Conservation (phyloP, 352 stramenopile genomes). For the Phytopythium sindhum region DNA sequence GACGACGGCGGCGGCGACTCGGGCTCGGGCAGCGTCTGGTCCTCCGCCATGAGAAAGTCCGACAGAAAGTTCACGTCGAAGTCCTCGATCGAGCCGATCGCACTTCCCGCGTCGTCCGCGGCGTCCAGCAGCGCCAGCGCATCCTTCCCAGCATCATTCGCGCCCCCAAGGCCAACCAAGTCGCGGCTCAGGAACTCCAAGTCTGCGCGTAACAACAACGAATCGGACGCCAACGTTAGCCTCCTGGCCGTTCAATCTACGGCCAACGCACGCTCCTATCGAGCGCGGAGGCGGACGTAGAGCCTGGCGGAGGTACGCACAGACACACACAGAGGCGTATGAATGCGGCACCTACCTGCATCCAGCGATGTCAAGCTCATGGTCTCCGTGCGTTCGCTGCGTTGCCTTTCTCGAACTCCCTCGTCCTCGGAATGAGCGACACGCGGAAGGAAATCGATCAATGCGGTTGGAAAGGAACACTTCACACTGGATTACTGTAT, state of each 20-base stretch:
- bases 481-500: background rate
- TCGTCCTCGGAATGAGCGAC: background rate
- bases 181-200: slow-evolving; percentile 4
- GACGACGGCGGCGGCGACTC: background rate
- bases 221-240: background rate
- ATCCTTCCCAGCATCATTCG: background rate
- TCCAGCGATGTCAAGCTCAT: slow-evolving; percentile 4
- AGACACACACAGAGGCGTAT: too few relatives aligned
- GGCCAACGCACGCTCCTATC: background rate
- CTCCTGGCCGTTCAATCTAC: too few relatives aligned
- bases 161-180: background rate
- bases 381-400: background rate
- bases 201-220: background rate
- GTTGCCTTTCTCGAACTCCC: background rate
- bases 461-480: too few relatives aligned
- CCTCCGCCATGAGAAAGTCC: slow-evolving; percentile 13
- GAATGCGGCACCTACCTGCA: background rate
- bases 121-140: background rate
- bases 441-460: too few relatives aligned
- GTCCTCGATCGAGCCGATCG: background rate
- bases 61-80: background rate
- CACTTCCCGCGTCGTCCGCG: background rate
- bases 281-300: background rate
- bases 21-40: slow-evolving; percentile 2
- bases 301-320: too few relatives aligned